These are phyloP conservation scores for Halteria grandinella DNA, from an alignment of 73 alveolate species.

Conservation along the genomic window DNA sequence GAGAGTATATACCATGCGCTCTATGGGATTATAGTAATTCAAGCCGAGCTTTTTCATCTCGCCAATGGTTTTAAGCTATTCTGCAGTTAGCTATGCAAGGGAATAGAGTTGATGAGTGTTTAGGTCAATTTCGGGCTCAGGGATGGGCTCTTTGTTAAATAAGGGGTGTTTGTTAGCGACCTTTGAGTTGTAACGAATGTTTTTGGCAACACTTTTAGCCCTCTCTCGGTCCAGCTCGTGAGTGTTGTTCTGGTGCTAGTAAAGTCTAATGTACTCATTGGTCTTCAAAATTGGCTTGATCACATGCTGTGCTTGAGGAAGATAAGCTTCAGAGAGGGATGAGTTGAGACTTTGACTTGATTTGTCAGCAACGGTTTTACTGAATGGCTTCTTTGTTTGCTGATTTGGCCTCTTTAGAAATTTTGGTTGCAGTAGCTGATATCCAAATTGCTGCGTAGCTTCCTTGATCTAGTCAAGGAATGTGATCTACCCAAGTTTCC, in stretches of 20 bases:
- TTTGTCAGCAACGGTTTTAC: too few species aligned
- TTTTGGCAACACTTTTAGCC: slow-evolving; percentile 40
- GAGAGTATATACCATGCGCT: too few species aligned
- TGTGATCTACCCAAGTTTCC: too few species aligned
- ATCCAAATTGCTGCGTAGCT: too few species aligned
- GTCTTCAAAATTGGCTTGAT: slow-evolving; percentile 42
- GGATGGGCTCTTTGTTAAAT: slow-evolving; percentile 20
- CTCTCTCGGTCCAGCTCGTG: slow-evolving; percentile 71
- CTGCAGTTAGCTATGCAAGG: slow-evolving; percentile 40
- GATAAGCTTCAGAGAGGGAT: slow-evolving; percentile 10
- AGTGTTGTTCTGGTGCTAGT: slow-evolving; percentile 12
- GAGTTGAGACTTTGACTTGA: too few species aligned
- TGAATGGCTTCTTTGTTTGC: too few species aligned
- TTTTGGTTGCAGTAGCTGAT: too few species aligned
- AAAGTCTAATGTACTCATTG: slow-evolving; percentile 53
- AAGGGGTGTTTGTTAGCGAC: slow-evolving; percentile 19
- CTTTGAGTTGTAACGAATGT: slow-evolving; percentile 14
- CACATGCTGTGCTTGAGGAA: slow-evolving; percentile 33
- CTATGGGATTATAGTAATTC: too few species aligned
- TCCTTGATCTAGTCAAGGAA: too few species aligned
- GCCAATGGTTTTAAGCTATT: slow-evolving; percentile 26
- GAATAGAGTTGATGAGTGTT: slow-evolving; percentile 10
- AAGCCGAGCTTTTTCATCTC: too few species aligned
- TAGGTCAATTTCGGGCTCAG: slow-evolving; percentile 42
- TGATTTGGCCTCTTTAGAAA: too few species aligned